These are phyloP conservation scores for Canariomyces notabilis DNA, from an alignment of 2,329 filamentous ascomycete genomes.

Conservation along the genomic window DNA sequence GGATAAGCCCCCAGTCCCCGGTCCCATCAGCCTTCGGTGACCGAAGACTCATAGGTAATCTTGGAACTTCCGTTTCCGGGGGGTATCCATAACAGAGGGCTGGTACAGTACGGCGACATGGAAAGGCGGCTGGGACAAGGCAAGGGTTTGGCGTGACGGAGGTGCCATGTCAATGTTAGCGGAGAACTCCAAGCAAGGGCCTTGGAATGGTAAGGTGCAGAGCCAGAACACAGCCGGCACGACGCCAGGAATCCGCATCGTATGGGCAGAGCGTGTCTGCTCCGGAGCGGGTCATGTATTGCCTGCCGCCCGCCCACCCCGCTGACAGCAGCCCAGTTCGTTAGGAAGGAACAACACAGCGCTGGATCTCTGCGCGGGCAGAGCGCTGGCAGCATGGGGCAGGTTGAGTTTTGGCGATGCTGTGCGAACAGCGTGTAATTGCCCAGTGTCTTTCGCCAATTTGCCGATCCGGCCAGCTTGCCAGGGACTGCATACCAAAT, in stretches of 20 bases:
- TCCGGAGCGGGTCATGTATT: background rate
- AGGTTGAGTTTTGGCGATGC: background rate
- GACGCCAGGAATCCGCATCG: slow-evolving; percentile 1
- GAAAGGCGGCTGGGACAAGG: slow-evolving; percentile 11
- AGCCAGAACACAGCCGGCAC: slow-evolving; percentile 3
- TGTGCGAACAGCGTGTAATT: background rate
- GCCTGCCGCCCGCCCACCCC: too few species aligned
- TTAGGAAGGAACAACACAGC: background rate
- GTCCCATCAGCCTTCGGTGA: slow-evolving; percentile 38
- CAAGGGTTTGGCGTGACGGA: slow-evolving; percentile 12
- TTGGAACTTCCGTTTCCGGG: slow-evolving; percentile 35
- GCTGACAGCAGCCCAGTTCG: background rate
- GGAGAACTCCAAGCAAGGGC: slow-evolving; percentile 18
- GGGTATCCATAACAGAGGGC: slow-evolving; percentile 13
- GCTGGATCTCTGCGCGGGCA: background rate
- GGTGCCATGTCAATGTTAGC: slow-evolving; percentile 17
- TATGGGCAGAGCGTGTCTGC: background rate
- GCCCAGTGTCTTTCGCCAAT: slow-evolving; percentile 13
- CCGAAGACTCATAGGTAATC: slow-evolving; percentile 39
- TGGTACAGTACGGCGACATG: slow-evolving; percentile 18
- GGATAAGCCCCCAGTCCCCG: slow-evolving; percentile 31
- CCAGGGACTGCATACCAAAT: slow-evolving; percentile 8
- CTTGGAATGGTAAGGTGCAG: slow-evolving; percentile 8
- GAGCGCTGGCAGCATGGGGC: background rate
- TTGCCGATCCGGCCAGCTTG: slow-evolving; percentile 15